A percentile compares a stretch with the other conserved stretches of the same genome.
phyloP scores from a whole-genome alignment of 495 filamentous ascomycete species.

The Penicillium goetzii region DNA sequence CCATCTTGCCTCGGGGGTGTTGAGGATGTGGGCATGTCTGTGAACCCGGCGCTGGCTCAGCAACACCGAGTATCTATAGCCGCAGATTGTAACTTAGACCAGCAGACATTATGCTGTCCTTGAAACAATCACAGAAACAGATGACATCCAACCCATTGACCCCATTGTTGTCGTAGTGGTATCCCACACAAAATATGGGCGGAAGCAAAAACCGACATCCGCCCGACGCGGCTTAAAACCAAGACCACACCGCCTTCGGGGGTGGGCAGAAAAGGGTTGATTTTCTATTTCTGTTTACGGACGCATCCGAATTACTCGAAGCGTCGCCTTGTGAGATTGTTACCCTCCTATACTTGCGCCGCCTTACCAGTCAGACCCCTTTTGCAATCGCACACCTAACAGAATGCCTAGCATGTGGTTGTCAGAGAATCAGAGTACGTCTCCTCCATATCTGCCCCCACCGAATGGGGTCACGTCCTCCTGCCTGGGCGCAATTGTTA shows the following conservation, averaged over 20 bases:
- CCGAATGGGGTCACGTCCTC: background rate
- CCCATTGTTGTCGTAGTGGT: background rate
- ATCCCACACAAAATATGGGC: slow-evolving; percentile 2
- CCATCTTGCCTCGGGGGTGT: background rate
- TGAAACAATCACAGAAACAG: slow-evolving; percentile 6
- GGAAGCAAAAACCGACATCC: slow-evolving; percentile 10
- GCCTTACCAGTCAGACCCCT: background rate
- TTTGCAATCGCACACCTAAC: background rate
- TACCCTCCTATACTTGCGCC: background rate
- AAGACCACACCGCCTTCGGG: slow-evolving; percentile 18
- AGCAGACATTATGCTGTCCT: slow-evolving; percentile 20
- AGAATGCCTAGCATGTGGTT: slow-evolving; percentile 86
- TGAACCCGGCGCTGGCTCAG: background rate
- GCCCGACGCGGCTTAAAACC: slow-evolving; percentile 19
- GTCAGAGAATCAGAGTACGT: slow-evolving; percentile 90
- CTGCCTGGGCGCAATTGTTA: slow-evolving; percentile 9
- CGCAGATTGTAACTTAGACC: background rate
- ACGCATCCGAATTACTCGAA: background rate
- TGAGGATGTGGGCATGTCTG: background rate
- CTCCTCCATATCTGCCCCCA: background rate
- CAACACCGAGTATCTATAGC: background rate
- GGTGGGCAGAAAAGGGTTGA: slow-evolving; percentile 20
- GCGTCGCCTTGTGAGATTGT: background rate
- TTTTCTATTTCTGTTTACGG: slow-evolving; percentile 24
- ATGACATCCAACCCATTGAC: background rate